Percentiles rank a stretch among this genome's conserved stretches.
These are phyloP conservation scores for Chloris gayana DNA, from an alignment of 176 grass and related monocot genomes.

Conservation along the genomic window DNA sequence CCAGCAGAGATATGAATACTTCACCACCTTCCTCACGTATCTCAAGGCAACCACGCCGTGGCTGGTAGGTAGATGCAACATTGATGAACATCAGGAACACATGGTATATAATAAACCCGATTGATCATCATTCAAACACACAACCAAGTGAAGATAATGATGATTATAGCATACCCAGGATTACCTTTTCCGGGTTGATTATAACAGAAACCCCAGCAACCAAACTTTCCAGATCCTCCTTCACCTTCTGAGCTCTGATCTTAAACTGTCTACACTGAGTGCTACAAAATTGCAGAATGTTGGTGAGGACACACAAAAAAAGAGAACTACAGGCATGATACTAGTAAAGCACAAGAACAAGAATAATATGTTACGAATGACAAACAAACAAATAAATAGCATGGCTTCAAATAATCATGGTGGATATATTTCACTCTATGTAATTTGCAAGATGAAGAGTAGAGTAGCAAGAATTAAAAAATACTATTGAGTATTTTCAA, in stretches of 20 bases:
- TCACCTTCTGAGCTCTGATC: conserved; percentile 67
- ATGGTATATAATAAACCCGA: not conserved
- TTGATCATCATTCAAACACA: not conserved
- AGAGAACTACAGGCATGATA: not conserved
- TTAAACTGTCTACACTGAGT: conserved; percentile 81
- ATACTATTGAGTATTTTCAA: not conserved
- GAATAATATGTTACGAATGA: not conserved
- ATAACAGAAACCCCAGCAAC: conserved; percentile 56
- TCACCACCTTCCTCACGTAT: conserved; percentile 73
- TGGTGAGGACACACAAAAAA: not conserved
- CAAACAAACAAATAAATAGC: not conserved
- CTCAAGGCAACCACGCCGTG: conserved; percentile 86
- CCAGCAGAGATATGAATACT: conserved; percentile 78
- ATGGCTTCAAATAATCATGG: not conserved
- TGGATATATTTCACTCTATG: not conserved
- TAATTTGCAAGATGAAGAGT: not conserved
- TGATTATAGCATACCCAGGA: not conserved
- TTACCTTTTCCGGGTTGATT: conserved; percentile 85
- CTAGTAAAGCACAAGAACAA: not conserved
- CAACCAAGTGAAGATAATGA: not conserved
- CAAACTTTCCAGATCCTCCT: conserved; percentile 64
- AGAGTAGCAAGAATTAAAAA: not conserved
- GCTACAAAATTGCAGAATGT: conserved; percentile 49
- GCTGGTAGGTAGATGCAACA: conserved; percentile 49
- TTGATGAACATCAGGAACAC: not conserved